Evolutionary conservation across 202 grass and related monocot species (phyloP), one percentile per base, ranked within the genome.

Genomic region (Eragrostis tef): DNA sequence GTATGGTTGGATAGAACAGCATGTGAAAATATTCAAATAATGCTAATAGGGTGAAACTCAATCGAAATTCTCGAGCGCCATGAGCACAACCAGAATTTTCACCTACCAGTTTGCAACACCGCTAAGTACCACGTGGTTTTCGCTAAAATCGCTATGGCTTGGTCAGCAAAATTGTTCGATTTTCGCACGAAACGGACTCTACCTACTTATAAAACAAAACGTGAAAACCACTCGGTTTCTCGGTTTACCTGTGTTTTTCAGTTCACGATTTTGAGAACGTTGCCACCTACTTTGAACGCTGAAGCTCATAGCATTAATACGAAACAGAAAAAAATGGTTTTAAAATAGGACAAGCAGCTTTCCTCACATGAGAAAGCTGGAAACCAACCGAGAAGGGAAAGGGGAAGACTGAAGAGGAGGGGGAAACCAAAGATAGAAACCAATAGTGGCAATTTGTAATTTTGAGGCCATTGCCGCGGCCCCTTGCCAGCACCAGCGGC

Each of bases 371-470:
- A 45, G 9, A 41, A 71, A 59, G 49, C 4, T 68, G 64, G 20
- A 79, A 72, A 56, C 47, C 21, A 79, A 56, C 74, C 49, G 29
- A 83, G 49, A 66, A 64, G 56, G 80, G 86, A 17, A 67, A 65
- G 42, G 48, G 39, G 42, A 41, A 17, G n/a, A n/a, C n/a, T n/a
- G 26, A 27, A 29, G 52, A 27, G 6, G 31, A 19, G 54, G 52
- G 46, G 36, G 54, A 24, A 89, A 65, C 82, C 77, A 57, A 56
- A 41, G 56, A 80, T 72, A 45, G 47, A 77, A 29, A 58, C 74
- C 71, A 73, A 83, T 34, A 83, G 79, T 64, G 78, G 58, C 86
- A 88, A 88, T 77, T 67, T 62, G 83, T 86, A 86, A 86, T 70
- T 64, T 29, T 46, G 24, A 11, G 70, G 9, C 58, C 48, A 44